Evolutionary conservation across 2,329 filamentous ascomycete genomes (phyloP), one percentile per base, ranked within the genome.

Genomic region (Endocalyx cinctus): DNA sequence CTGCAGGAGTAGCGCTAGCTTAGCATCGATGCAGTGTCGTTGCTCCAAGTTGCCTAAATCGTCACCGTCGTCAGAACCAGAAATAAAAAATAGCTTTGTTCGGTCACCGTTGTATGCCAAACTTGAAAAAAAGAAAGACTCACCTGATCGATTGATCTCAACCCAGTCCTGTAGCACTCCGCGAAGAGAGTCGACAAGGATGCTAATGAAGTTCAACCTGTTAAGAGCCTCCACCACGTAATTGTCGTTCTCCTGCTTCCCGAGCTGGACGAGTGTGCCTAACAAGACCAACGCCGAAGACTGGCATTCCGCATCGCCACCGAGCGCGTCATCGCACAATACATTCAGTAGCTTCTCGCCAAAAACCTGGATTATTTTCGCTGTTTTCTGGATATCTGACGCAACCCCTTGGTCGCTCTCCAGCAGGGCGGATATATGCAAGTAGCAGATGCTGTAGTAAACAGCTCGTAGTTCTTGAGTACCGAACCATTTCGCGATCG

Each of bases 401-500:
- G 59, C 57, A 26, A 66, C 55, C 8, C 66, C 64, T 33, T 72
- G 62, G 25, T 72, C 66, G 31, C 72, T 62, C 38, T 77, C 69
- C 6, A 74, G 61, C 47, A 89, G 82, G 27, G 83, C 81, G 5
- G 78, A 77, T 33, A 95, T 71, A 55, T 94, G 94, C 14, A 85
- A 79, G 57, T 89, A 90, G 63, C 85, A 89, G 48, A 95, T 94
- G 50, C 84, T 84, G 59, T 97, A 98, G 61, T 94, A 90, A 15
- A 85, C 74, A 37, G 92, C 80, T 31, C 92, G 81, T 25, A 98
- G 66, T 34, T 79, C 72, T 12, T 84, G 67, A 33, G 77, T 81
- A 5, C 82, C 80, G 2, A 80, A 74, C 52, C 84, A 82, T 41
- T 84, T 80, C 44, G 82, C 78, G 34, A 94, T 83, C 5, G 87